phyloP scores from a whole-genome alignment of 371 early-diverging fungal species.

The Mortierella sp. region DNA sequence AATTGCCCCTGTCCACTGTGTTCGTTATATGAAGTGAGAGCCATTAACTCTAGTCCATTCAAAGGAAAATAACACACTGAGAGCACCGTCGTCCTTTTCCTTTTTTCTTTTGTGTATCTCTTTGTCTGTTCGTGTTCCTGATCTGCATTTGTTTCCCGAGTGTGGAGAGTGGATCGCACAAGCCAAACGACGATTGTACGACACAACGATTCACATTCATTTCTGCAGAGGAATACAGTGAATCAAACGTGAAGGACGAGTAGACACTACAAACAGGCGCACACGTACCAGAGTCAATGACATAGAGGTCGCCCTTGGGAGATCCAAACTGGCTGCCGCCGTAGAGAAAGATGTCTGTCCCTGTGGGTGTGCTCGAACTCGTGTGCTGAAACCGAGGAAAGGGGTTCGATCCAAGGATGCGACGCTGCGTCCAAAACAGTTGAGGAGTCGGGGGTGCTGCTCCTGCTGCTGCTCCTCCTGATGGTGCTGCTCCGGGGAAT shows the following conservation, averaged over 20 bases:
- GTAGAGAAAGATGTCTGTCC: slow-evolving; percentile 63
- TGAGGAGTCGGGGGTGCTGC: slow-evolving; percentile 18
- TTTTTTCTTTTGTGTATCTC: not conserved
- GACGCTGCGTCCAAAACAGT: slow-evolving; percentile 30
- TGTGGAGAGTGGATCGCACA: not conserved
- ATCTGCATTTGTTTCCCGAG: not conserved
- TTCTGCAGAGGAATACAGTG: not conserved
- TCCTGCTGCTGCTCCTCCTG: not conserved
- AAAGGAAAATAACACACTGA: not conserved
- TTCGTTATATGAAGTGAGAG: slow-evolving; percentile 12
- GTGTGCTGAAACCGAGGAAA: slow-evolving; percentile 71
- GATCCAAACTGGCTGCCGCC: slow-evolving; percentile 63
- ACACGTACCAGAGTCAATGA: slow-evolving; percentile 69
- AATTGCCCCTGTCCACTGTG: not conserved
- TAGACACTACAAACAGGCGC: not conserved
- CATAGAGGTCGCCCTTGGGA: slow-evolving; percentile 65
- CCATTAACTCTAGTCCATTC: slow-evolving; percentile 29
- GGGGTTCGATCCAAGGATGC: slow-evolving; percentile 34
- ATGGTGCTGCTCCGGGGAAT: not conserved
- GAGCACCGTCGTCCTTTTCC: not conserved
- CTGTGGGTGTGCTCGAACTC: slow-evolving; percentile 60
- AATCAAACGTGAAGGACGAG: not conserved
- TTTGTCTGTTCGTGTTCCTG: slow-evolving; percentile 6
- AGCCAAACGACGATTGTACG: not conserved
- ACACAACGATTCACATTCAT: not conserved